Evolutionary conservation across 768 basidiomycete species (phyloP), one percentile per base, ranked within the genome.

Genomic region (Suillus placidus): DNA sequence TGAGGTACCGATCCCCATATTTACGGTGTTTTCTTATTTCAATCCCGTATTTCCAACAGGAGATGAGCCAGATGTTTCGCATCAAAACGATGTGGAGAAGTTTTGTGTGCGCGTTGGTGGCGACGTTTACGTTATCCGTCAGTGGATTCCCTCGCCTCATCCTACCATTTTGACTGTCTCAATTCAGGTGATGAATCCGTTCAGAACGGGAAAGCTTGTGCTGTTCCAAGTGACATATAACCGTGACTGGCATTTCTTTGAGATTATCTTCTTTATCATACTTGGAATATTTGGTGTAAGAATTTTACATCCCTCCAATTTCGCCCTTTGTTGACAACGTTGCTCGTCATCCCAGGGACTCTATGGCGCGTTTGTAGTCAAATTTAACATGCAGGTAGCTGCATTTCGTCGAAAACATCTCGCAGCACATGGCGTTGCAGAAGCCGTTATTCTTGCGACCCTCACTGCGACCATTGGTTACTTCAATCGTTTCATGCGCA

Each of bases 71-170:
- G 76, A 91, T 88, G 45, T 99, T 98, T 77, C 97, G 92, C 64
- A 96, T 96, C 79, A 91, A 94, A 77, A 99, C 97, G 6, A 97
- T 99, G 95, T 99, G 97, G 97, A 84, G 90, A 72, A 96, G 94
- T 73, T 97, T 99, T 77, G 91, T 99, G 74, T 99, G 97, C 76
- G 97, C 97, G 40, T 83, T 99, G 56, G 91, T 99, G 56, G 97
- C 97, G 16, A 98, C 97, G 0, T 93, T 99, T 71, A 97, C 97
- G 0, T 81, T 99, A 38, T 92, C 97, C 38, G 97, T 97, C 66
- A 71, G 95, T 85, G 26, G 10, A 56, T 71, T 64, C 66, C 66
- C 67, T 74, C 67, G 30, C 43, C 45, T 55, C 55, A 45, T 71
- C 65, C 67, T 65, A 58, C 61, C 63, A 57, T 35, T 32, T 63